These are phyloP conservation scores for Fusarium begoniae DNA, from an alignment of 2,329 filamentous ascomycete genomes.

Conservation along the genomic window DNA sequence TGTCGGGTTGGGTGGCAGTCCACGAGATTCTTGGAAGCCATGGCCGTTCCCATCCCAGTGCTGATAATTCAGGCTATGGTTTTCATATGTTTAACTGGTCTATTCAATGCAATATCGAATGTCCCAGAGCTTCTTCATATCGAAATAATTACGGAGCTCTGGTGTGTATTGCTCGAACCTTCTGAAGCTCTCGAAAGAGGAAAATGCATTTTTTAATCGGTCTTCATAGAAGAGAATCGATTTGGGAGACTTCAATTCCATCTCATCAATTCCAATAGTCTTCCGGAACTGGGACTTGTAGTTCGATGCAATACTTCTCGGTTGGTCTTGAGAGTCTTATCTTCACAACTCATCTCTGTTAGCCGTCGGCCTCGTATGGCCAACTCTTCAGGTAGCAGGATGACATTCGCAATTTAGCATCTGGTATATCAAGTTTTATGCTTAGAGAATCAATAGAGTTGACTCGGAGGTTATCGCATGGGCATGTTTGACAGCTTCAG, in stretches of 20 bases:
- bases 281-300: neutral
- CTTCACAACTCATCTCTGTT: neutral
- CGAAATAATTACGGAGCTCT: neutral
- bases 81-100: neutral
- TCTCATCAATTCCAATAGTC: neutral
- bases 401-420: neutral
- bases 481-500: neutral
- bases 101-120: neutral
- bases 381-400: neutral
- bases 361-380: neutral
- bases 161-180: neutral
- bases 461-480: no score
- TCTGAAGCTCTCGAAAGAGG: neutral
- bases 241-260: neutral
- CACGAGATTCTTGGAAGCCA: neutral
- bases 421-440: neutral
- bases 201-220: neutral
- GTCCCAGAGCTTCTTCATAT: neutral
- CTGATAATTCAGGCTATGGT: neutral
- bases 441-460: neutral
- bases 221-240: neutral
- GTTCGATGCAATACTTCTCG: neutral
- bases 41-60: neutral
- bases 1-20: neutral
- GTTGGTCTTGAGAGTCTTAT: neutral